phyloP scores from a whole-genome alignment of 106 monocot genomes.

The Narthecium ossifragum region DNA sequence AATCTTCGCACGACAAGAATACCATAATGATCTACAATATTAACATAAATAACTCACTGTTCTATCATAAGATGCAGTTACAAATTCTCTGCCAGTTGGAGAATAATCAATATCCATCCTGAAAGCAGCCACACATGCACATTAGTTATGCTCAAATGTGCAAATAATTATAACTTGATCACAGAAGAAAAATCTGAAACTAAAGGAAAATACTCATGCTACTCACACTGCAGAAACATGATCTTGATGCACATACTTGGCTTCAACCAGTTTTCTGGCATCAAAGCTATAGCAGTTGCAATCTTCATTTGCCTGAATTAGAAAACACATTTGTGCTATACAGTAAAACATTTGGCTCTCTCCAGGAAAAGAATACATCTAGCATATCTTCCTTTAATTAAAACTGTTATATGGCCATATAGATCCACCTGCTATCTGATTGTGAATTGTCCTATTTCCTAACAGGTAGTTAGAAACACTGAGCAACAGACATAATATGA shows the following conservation, averaged over 20 bases:
- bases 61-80: slow-evolving; percentile 98
- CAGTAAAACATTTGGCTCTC: too few species aligned
- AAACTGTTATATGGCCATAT: too few species aligned
- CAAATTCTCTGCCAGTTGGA: slow-evolving; percentile 97
- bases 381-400: too few species aligned
- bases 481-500: too few species aligned
- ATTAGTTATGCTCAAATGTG: too few species aligned
- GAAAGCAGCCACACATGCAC: slow-evolving; percentile 8
- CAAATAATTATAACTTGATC: too few species aligned
- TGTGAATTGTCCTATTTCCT: too few species aligned
- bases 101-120: slow-evolving; percentile 99
- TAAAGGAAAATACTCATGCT: background rate
- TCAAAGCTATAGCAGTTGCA: slow-evolving; percentile 92
- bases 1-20: background rate
- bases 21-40: background rate
- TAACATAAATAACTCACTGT: slow-evolving; percentile 45
- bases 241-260: slow-evolving; percentile 88
- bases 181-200: background rate
- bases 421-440: too few species aligned
- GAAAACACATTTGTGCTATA: too few species aligned
- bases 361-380: too few species aligned
- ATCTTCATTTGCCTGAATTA: slow-evolving; percentile 95
- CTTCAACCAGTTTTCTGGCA: slow-evolving; percentile 84
- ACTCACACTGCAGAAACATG: slow-evolving; percentile 99
- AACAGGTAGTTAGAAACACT: too few species aligned